Percentiles rank a stretch among this genome's conserved stretches.
Conservation (phyloP, 2,329 filamentous ascomycete genomes). For the Fusarium chlamydosporum region DNA sequence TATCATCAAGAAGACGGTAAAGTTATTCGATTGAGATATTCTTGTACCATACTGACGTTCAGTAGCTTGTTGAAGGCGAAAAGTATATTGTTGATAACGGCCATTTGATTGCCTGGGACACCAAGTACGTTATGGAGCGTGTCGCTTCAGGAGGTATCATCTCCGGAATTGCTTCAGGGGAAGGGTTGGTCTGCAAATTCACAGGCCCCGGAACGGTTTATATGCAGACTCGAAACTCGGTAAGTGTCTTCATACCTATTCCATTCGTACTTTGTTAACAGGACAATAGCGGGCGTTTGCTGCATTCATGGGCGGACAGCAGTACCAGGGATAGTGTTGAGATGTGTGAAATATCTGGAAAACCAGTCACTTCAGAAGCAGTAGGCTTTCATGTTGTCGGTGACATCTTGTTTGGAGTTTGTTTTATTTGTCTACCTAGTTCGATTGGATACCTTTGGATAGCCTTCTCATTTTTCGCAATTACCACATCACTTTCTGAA, state of each 20-base stretch:
- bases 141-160: conserved; percentile 92
- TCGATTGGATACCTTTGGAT: conserved; percentile 40
- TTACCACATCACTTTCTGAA: background rate
- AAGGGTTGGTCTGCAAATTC: conserved; percentile 96
- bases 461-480: background rate
- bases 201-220: conserved; percentile 92
- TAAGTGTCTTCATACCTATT: conserved; percentile 56
- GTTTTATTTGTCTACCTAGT: background rate
- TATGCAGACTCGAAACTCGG: conserved; percentile 90
- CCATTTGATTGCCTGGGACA: conserved; percentile 96
- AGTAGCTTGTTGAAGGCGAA: conserved; percentile 75
- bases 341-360: background rate
- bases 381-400: background rate
- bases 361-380: background rate
- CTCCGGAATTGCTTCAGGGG: conserved; percentile 83
- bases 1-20: conserved; percentile 92
- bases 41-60: conserved; percentile 18
- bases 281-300: conserved; percentile 63
- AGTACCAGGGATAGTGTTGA: conserved; percentile 52
- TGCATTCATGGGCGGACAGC: conserved; percentile 66
- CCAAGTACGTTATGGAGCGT: conserved; percentile 91
- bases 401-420: conserved; percentile 27
- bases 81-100: conserved; percentile 94
- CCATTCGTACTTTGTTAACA: conserved; percentile 3
- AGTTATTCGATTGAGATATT: conserved; percentile 53